Conservation (phyloP, 345 rosid species). For the sweet orange (Citrus sinensis) region DVS_A1.0 CM039168.1:6545501-6546000, state of each 20-base stretch:
- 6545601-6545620: not conserved
- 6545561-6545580: conserved; percentile 50
- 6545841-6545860: conserved; percentile 19
- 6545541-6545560: conserved; percentile 75
- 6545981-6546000: not conserved
- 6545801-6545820: conserved; percentile 90
- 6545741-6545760: conserved; percentile 84
- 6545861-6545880: too few species aligned
- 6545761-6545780: conserved; percentile 85
- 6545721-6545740: conserved; percentile 70
- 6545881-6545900: not conserved
- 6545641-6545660: not conserved
- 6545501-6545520: conserved; percentile 70
- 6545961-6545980: not conserved
- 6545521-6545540: conserved; percentile 88
- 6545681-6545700: not conserved
- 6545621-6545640: not conserved
- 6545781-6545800: conserved; percentile 86
- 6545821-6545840: conserved; percentile 86
- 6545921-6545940: not conserved
- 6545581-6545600: not conserved
- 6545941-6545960: not conserved
- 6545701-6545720: conserved; percentile 82
- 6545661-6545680: not conserved
- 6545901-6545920: not conserved